These are phyloP conservation scores for Phalaenopsis hybrid DNA, from an alignment of 116 monocot genomes.

Conservation along the genomic window DNA sequence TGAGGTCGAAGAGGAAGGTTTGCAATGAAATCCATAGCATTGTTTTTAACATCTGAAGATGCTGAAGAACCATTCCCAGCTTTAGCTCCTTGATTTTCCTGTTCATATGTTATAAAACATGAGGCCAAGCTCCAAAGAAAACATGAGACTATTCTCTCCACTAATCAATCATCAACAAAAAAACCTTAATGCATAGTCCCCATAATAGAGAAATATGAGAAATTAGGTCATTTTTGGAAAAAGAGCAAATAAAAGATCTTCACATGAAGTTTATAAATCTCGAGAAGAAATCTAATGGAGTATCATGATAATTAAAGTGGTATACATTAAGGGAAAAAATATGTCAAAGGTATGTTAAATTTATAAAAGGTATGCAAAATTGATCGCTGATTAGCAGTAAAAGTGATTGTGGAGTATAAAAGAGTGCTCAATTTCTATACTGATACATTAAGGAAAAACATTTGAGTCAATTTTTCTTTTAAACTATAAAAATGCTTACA, in stretches of 20 bases:
- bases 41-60: conserved; percentile 36
- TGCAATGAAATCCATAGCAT: conserved; percentile 21
- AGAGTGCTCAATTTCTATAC: not conserved
- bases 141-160: not conserved
- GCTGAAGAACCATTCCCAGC: conserved; percentile 39
- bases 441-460: not conserved
- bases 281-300: not conserved
- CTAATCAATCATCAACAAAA: not conserved
- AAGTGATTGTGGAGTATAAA: not conserved
- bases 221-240: not conserved
- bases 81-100: conserved; percentile 49
- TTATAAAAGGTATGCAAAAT: not conserved
- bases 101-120: conserved; percentile 11
- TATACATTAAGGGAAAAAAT: not conserved
- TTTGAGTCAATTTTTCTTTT: not conserved
- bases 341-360: not conserved
- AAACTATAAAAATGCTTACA: not conserved
- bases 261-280: not conserved
- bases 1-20: conserved; percentile 9
- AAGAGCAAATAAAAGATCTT: not conserved
- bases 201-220: not conserved
- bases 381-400: not conserved
- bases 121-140: not conserved
- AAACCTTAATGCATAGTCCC: not conserved
- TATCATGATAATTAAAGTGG: not conserved